Evolutionary conservation across 768 basidiomycete genomes (phyloP).

Genomic region (Mycena galericulata): DNA sequence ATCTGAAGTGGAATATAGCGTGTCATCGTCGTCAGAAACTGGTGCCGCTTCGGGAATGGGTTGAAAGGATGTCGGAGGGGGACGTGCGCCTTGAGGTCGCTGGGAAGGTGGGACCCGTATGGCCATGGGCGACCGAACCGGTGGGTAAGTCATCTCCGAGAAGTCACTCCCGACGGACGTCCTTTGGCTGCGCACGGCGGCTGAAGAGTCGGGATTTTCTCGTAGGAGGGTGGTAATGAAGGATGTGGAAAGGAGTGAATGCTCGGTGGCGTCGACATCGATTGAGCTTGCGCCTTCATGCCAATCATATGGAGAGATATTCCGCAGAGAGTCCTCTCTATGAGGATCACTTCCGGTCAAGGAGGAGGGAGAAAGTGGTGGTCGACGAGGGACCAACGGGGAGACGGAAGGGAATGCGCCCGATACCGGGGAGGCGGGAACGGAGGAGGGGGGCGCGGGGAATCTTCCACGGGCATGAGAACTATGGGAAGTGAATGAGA

Average conservation of each 20-base stretch:
- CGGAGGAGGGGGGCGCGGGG: conserved; percentile 63
- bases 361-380: conserved; percentile 18
- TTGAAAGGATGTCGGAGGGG: conserved; percentile 52
- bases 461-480: conserved; percentile 49
- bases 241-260: conserved; percentile 68
- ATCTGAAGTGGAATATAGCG: conserved; percentile 49
- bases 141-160: conserved; percentile 69
- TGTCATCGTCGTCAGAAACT: conserved; percentile 52
- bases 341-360: conserved; percentile 8
- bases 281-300: conserved; percentile 72
- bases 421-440: conserved; percentile 56
- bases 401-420: conserved; percentile 42
- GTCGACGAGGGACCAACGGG: conserved; percentile 39
- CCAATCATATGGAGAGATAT: conserved; percentile 64
- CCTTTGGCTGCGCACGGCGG: conserved; percentile 40
- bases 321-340: conserved; percentile 21
- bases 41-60: conserved; percentile 43
- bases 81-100: conserved; percentile 40
- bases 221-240: conserved; percentile 70
- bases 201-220: conserved; percentile 50
- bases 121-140: conserved; percentile 39
- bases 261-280: conserved; percentile 66
- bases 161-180: conserved; percentile 57
- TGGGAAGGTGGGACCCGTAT: conserved; percentile 32
- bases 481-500: conserved; percentile 35